phyloP scores from a whole-genome alignment of 192 early-diverging fungal species.

The Backusella circina region DNA sequence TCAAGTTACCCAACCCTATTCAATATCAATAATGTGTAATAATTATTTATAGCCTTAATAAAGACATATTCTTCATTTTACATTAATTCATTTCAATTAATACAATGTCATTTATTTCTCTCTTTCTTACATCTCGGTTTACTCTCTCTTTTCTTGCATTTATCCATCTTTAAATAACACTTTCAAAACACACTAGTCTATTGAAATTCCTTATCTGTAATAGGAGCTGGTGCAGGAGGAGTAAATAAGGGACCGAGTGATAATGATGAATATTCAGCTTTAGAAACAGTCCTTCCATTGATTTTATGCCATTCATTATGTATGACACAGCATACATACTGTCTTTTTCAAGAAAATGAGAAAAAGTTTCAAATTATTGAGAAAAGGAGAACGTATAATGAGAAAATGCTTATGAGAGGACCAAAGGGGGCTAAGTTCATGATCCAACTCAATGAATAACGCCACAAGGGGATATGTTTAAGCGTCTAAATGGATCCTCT shows the following conservation, averaged over 20 bases:
- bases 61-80: background rate
- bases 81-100: background rate
- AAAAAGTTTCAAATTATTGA: too few species aligned
- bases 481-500: too few species aligned
- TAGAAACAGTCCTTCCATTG: background rate
- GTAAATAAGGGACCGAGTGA: background rate
- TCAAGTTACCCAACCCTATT: slow-evolving; percentile 29
- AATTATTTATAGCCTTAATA: background rate
- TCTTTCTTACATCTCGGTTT: background rate
- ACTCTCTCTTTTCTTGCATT: too few species aligned
- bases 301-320: background rate
- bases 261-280: background rate
- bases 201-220: background rate
- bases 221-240: background rate
- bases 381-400: too few species aligned
- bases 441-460: too few species aligned
- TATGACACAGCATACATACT: background rate
- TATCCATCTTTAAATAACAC: too few species aligned
- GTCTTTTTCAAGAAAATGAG: too few species aligned
- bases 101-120: too few species aligned
- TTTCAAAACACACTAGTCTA: background rate
- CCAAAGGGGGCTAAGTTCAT: too few species aligned
- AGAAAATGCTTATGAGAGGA: too few species aligned
- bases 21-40: background rate
- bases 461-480: too few species aligned